phyloP scores from a whole-genome alignment of 179 eudicot species.

The Spergularia azorica region DNA sequence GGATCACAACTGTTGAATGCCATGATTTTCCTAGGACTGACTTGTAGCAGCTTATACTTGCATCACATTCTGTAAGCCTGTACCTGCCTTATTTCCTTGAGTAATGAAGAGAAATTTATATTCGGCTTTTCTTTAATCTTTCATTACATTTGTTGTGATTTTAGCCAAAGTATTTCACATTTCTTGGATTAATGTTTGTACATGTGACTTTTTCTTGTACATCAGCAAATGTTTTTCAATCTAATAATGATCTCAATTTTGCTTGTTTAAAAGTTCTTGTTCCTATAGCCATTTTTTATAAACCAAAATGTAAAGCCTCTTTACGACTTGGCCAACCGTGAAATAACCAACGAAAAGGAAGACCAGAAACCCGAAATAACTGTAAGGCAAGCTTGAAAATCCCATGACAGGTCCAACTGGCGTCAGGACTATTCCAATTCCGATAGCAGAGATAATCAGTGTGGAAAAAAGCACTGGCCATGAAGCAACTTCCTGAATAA shows the following conservation, averaged over 20 bases:
- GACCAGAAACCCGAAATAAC: slow-evolving; percentile 22
- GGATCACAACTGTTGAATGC: slow-evolving; percentile 16
- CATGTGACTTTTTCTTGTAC: not conserved
- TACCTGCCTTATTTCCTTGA: not conserved
- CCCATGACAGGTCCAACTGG: slow-evolving; percentile 43
- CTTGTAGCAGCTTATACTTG: slow-evolving; percentile 33
- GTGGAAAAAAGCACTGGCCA: slow-evolving; percentile 53
- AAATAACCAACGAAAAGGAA: slow-evolving; percentile 43
- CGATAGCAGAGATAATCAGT: slow-evolving; percentile 37
- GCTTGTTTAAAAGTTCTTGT: too few relatives aligned
- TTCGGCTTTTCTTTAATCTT: slow-evolving; percentile 16
- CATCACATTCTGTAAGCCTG: slow-evolving; percentile 27
- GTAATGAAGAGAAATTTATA: slow-evolving; percentile 12
- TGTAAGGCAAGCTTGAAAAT: slow-evolving; percentile 35
- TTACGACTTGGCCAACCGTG: slow-evolving; percentile 39
- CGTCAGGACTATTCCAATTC: slow-evolving; percentile 33
- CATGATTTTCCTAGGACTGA: slow-evolving; percentile 33
- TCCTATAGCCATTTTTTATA: slow-evolving; percentile 45
- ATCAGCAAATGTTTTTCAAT: not conserved
- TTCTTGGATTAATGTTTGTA: not conserved
- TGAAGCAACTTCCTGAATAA: slow-evolving; percentile 53
- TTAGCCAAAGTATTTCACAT: not conserved
- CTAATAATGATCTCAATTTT: not conserved
- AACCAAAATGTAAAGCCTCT: slow-evolving; percentile 43
- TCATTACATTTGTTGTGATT: not conserved